phyloP scores from a whole-genome alignment of 1,139 yeast genomes.

The Suhomyces chickasaworum region DNA sequence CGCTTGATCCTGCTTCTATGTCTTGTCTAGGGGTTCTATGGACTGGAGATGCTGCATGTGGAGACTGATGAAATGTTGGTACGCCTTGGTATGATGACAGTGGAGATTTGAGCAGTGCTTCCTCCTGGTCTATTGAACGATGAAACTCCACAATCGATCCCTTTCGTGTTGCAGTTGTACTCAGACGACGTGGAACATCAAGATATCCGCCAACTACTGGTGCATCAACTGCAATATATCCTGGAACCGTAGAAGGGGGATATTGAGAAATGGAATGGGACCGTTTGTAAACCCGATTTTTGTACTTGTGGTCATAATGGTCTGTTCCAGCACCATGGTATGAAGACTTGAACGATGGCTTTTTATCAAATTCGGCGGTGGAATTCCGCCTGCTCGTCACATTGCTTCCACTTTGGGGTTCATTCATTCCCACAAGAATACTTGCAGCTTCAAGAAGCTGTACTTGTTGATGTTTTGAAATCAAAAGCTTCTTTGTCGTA shows the following conservation, averaged over 20 bases:
- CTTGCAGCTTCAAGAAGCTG: slow-evolving; percentile 88
- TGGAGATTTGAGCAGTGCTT: slow-evolving; percentile 13
- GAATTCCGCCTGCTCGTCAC: slow-evolving; percentile 20
- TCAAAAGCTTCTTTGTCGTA: slow-evolving; percentile 73
- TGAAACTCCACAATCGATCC: slow-evolving; percentile 12
- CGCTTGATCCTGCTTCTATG: neutral
- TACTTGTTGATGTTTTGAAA: slow-evolving; percentile 90
- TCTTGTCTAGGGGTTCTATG: slow-evolving; percentile 6
- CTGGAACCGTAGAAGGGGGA: slow-evolving; percentile 16
- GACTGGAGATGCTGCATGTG: slow-evolving; percentile 9
- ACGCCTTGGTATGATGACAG: slow-evolving; percentile 10
- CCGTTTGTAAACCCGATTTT: slow-evolving; percentile 9
- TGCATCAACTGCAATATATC: slow-evolving; percentile 11
- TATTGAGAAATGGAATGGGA: slow-evolving; percentile 18
- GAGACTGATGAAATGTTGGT: slow-evolving; percentile 7
- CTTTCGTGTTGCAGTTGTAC: slow-evolving; percentile 5
- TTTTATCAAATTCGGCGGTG: slow-evolving; percentile 4
- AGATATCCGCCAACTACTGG: slow-evolving; percentile 25
- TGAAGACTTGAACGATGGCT: slow-evolving; percentile 8
- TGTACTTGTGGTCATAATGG: slow-evolving; percentile 5
- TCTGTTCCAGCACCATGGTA: slow-evolving; percentile 7
- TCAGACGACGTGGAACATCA: slow-evolving; percentile 18
- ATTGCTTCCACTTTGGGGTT: slow-evolving; percentile 22
- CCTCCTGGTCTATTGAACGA: slow-evolving; percentile 5
- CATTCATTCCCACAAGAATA: slow-evolving; percentile 80